phyloP scores from a whole-genome alignment of 148 eudicot genomes.

The Talinum fruticosum region DNA sequence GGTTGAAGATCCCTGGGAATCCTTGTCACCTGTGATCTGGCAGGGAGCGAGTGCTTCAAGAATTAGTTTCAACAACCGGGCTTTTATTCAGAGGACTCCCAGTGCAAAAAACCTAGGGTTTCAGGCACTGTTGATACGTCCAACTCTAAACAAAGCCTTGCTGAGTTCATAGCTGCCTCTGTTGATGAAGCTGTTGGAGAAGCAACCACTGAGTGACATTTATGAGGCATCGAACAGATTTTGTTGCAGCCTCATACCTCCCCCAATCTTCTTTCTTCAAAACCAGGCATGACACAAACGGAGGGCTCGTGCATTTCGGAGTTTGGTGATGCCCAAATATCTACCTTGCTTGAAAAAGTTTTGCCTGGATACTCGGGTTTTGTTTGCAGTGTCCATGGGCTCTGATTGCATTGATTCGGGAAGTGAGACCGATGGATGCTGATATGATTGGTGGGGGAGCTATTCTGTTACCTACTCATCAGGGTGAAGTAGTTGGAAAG shows the following conservation, averaged over 20 bases:
- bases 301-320: neutral
- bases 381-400: neutral
- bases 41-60: constrained; percentile 13
- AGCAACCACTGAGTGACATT: constrained; percentile 21
- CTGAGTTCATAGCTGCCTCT: constrained; percentile 56
- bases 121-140: constrained; percentile 22
- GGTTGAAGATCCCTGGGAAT: constrained; percentile 69
- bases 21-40: constrained; percentile 54
- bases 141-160: constrained; percentile 52
- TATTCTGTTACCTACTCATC: neutral
- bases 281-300: neutral
- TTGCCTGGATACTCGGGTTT: neutral
- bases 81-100: constrained; percentile 18
- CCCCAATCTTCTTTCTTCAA: neutral
- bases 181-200: constrained; percentile 43
- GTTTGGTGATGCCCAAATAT: neutral
- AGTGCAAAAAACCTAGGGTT: constrained; percentile 41
- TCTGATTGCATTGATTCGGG: neutral
- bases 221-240: neutral
- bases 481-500: neutral
- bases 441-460: neutral
- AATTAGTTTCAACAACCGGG: constrained; percentile 16
- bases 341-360: neutral
- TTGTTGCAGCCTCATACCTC: neutral
- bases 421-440: neutral